Evolutionary conservation across 2,329 filamentous ascomycete genomes (phyloP).

Genomic region (Cladosporium colombiae): DNA sequence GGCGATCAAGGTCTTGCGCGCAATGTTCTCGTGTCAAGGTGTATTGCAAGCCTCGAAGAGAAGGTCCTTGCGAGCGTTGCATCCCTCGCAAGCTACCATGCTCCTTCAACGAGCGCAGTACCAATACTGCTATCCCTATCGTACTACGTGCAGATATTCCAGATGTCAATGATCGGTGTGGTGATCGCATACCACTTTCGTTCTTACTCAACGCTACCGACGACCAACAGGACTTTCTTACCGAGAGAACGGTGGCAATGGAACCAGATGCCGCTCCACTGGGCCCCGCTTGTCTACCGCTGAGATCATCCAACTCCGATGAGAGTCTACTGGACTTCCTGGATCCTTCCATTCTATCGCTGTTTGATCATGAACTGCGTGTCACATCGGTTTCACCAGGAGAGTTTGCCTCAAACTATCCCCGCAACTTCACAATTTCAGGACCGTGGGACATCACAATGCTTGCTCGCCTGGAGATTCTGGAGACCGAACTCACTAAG

Average conservation of each 20-base stretch:
- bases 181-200: background rate
- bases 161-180: background rate
- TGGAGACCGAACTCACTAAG: background rate
- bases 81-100: slow-evolving; percentile 18
- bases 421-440: background rate
- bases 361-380: background rate
- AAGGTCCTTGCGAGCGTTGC: slow-evolving; percentile 27
- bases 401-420: no score
- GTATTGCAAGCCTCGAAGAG: background rate
- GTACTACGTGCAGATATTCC: no score
- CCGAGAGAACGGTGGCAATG: slow-evolving; percentile 7
- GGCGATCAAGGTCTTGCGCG: slow-evolving; percentile 1
- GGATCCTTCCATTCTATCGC: background rate
- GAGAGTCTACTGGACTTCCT: background rate
- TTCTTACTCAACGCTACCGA: slow-evolving; percentile 20
- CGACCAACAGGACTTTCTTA: slow-evolving; percentile 20
- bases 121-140: background rate
- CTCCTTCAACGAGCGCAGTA: background rate
- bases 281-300: background rate
- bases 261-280: slow-evolving; percentile 12
- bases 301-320: background rate
- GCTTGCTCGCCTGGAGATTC: background rate
- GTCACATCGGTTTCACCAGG: no score
- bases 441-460: background rate
- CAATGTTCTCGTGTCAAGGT: slow-evolving; percentile 20